phyloP scores from a whole-genome alignment of 306 rosid genomes.

The Lathyrus sativus region DNA sequence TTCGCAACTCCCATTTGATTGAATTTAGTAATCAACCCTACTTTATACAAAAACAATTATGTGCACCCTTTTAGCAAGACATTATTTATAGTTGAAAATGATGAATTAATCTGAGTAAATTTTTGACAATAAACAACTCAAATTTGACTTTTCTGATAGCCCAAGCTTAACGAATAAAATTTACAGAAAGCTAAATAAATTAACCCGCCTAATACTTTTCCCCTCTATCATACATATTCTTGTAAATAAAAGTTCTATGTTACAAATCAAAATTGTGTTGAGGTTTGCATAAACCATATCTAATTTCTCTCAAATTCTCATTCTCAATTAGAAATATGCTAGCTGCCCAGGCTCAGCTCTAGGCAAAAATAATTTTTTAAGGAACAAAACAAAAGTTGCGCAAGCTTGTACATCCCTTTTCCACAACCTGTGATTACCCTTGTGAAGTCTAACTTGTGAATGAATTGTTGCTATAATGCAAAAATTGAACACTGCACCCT shows the following conservation, averaged over 20 bases:
- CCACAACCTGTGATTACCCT: constrained; percentile 47
- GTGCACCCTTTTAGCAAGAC: too few relatives aligned
- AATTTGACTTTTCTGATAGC: background rate
- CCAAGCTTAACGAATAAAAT: background rate
- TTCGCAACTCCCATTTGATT: background rate
- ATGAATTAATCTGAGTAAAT: background rate
- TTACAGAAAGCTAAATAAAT: constrained; percentile 35
- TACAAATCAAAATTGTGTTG: constrained; percentile 92
- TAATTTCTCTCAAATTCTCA: constrained; percentile 54
- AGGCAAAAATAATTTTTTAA: constrained; percentile 14
- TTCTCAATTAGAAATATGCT: constrained; percentile 50
- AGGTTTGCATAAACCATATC: constrained; percentile 69
- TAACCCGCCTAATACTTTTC: constrained; percentile 47
- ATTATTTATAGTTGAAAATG: background rate
- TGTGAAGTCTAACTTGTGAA: constrained; percentile 45
- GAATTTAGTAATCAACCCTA: too few relatives aligned
- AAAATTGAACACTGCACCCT: constrained; percentile 36
- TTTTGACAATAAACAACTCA: background rate
- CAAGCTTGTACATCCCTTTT: constrained; percentile 45
- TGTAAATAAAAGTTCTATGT: constrained; percentile 69
- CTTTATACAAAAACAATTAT: background rate
- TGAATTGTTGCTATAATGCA: constrained; percentile 46
- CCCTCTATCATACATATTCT: constrained; percentile 66
- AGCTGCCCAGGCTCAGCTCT: constrained; percentile 34
- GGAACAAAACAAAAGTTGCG: constrained; percentile 37